Base-by-base conservation (phyloP, 352 stramenopile species). In the Globisporangium camurandrum region DNA sequence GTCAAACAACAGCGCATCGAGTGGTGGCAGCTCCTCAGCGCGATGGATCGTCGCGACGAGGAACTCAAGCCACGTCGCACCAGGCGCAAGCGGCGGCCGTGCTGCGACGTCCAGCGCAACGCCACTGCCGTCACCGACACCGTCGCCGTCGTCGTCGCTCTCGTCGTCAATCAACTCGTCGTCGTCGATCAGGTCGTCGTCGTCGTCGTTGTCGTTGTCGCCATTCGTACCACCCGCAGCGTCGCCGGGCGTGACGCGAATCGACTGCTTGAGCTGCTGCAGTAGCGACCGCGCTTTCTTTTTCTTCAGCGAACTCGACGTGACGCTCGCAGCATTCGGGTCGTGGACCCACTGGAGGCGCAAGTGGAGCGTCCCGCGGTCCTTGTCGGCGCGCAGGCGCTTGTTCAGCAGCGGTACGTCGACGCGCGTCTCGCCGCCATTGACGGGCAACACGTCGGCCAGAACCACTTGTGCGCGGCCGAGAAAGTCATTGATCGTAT, bases 401-500 rank as follows among this genome's bases (percentile, higher is more conserved):
- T 79, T 84, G 66, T 85, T 63, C 16, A 79, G 42, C 30, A 89
- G 53, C 47, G 63, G 51, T 17, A 86, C 61, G 3, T 62, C 61
- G n/a, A 84, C 42, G 24, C 55, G 53, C 45, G 64, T 71, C 58
- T 89, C 75, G 20, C 71, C 64, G 23, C 75, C 52, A n/a, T n/a
- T n/a, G 1, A 68, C 57, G 24, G 71, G 55, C 4, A 87, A 11
- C 5, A 75, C 54, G 43, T 86, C 71, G 1, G 61, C 61, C 8
- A 82, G 57, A 23, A 81, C 54, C 42, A 84, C 28, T 34, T 86
- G 62, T 23, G 72, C 75, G 26, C 72, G 67, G 12, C 78, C 75
- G 7, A 89, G 43, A 47, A 89, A 79, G 59, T 89, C 78, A 57
- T 89, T 87, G 39, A 77, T 64, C n/a, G 73, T 78, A 31, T 58